phyloP scores from a whole-genome alignment of 176 grass and related monocot species.

The Urochloa ruziziensis region DNA sequence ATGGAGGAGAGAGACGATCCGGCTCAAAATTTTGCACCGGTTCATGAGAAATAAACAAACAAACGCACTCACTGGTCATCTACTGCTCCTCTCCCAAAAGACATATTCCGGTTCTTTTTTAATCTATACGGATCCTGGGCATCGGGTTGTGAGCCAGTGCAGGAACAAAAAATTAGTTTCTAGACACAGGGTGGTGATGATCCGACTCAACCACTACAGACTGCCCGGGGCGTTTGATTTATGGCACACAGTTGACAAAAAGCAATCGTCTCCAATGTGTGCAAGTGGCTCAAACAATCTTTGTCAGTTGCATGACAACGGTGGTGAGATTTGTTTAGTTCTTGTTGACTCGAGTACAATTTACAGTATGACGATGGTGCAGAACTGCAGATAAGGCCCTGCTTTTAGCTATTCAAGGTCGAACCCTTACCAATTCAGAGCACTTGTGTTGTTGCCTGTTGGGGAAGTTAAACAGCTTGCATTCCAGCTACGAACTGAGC shows the following conservation, averaged over 20 bases:
- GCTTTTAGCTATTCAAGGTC: background rate
- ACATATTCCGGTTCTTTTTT: no score
- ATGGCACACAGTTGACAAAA: background rate
- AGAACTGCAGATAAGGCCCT: background rate
- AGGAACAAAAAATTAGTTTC: no score
- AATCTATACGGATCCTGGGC: no score
- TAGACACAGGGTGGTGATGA: no score
- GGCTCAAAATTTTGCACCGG: no score
- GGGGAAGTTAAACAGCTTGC: background rate
- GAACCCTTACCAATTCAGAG: background rate
- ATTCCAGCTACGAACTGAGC: background rate
- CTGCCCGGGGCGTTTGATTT: background rate
- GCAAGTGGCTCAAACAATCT: background rate
- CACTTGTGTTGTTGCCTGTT: background rate
- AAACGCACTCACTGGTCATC: no score
- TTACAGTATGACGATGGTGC: background rate
- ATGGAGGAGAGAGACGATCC: no score
- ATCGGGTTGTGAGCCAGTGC: no score
- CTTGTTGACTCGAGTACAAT: background rate
- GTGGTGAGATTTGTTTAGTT: background rate
- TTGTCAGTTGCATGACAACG: background rate
- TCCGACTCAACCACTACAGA: no score
- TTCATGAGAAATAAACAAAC: no score
- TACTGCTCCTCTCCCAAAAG: no score
- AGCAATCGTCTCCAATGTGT: background rate